These are phyloP conservation scores for Echinosphaeria canescens DNA, from an alignment of 2,329 filamentous ascomycete species.

Conservation along the genomic window DNA sequence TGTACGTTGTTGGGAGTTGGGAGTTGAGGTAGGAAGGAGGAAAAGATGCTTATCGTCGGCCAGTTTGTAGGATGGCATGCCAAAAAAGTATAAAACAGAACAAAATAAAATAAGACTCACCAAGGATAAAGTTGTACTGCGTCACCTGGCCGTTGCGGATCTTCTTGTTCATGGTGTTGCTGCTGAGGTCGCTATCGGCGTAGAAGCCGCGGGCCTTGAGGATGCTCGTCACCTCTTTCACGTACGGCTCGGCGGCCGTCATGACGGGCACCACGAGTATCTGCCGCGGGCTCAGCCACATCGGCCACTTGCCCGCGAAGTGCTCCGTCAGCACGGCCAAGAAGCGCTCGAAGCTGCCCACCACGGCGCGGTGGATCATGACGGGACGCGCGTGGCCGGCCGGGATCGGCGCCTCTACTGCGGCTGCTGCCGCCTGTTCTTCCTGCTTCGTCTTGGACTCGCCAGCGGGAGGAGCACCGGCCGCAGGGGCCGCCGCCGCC, in stretches of 20 bases:
- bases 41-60: no score
- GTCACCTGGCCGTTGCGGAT: constrained; percentile 62
- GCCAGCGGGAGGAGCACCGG: background rate
- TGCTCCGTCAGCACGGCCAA: constrained; percentile 66
- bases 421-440: constrained; percentile 9
- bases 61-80: no score
- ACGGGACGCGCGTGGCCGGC: constrained; percentile 55
- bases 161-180: constrained; percentile 80
- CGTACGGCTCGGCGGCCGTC: constrained; percentile 49
- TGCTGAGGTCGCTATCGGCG: constrained; percentile 38
- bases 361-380: constrained; percentile 78
- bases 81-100: no score
- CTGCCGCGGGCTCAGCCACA: constrained; percentile 74
- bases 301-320: constrained; percentile 74
- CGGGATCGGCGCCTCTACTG: constrained; percentile 4
- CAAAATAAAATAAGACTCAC: background rate
- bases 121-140: constrained; percentile 72
- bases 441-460: constrained; percentile 9
- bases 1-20: no score
- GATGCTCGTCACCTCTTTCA: constrained; percentile 46
- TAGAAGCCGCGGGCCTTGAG: constrained; percentile 22
- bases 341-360: constrained; percentile 37
- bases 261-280: constrained; percentile 62
- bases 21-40: no score
- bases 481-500: background rate